Percentiles rank a stretch among this genome's conserved stretches.
These are phyloP conservation scores for Tolypocladium cylindrosporum DNA, from an alignment of 2,329 filamentous ascomycete species.

Conservation along the genomic window DNA sequence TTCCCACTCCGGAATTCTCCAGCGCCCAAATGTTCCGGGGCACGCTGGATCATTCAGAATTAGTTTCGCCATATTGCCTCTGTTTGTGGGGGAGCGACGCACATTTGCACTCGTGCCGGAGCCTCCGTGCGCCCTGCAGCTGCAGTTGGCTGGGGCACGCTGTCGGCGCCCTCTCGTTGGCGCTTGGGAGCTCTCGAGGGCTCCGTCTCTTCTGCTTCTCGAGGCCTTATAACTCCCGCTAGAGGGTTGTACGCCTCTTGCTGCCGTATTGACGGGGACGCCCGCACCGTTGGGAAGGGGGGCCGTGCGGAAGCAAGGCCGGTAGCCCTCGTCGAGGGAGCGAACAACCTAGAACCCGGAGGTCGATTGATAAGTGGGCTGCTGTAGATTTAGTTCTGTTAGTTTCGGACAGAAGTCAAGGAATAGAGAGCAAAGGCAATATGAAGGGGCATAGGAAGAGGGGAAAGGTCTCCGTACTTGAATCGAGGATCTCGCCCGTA, in stretches of 20 bases:
- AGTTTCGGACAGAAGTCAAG: neutral
- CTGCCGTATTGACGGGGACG: neutral
- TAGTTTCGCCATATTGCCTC: neutral
- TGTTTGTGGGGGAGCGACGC: neutral
- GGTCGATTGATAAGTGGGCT: neutral
- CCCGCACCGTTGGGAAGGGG: neutral
- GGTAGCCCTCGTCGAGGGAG: neutral
- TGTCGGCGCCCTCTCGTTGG: neutral
- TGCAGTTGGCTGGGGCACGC: neutral
- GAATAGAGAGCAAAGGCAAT: neutral
- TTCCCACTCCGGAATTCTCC: neutral
- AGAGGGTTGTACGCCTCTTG: neutral
- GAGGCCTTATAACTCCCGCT: neutral
- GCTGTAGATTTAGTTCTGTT: neutral
- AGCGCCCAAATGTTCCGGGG: neutral
- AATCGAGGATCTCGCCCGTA: constrained; percentile 29
- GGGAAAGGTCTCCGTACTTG: constrained; percentile 17
- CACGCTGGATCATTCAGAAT: neutral
- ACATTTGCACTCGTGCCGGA: neutral
- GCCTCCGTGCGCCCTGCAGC: neutral
- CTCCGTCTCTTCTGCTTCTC: neutral
- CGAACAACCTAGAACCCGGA: neutral
- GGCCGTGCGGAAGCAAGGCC: neutral
- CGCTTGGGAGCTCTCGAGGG: neutral
- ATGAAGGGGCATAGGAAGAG: neutral